Conservation (phyloP, 2,329 filamentous ascomycete genomes). For the Aspergillus calidoustus region DNA sequence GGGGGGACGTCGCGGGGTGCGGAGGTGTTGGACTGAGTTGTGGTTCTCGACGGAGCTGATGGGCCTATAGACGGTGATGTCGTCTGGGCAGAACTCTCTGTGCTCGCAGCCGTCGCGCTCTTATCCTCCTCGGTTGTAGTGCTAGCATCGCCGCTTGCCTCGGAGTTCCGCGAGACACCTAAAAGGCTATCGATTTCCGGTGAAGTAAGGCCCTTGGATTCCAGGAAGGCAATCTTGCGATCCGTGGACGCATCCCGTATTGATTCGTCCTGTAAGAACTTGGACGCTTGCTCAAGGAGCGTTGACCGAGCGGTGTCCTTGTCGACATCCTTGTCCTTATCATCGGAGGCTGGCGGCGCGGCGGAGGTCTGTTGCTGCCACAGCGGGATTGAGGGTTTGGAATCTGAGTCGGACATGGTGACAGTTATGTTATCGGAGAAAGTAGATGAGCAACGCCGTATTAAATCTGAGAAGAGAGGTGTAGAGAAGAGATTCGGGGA, state of each 20-base stretch:
- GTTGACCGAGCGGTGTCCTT: conserved; percentile 31
- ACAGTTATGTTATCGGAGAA: background rate
- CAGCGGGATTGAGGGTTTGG: conserved; percentile 42
- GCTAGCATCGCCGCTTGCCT: conserved; percentile 25
- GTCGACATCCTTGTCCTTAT: conserved; percentile 10
- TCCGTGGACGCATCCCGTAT: conserved; percentile 72
- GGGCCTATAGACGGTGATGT: conserved; percentile 13
- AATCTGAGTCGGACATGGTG: conserved; percentile 39
- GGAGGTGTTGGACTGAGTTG: conserved; percentile 22
- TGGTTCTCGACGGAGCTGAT: conserved; percentile 10
- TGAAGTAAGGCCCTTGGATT: conserved; percentile 72
- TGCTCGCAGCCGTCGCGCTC: conserved; percentile 6
- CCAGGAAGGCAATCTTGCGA: conserved; percentile 76
- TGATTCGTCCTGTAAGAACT: conserved; percentile 75
- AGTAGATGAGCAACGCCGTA: background rate
- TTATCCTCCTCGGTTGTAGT: conserved; percentile 19
- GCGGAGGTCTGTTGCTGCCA: conserved; percentile 47
- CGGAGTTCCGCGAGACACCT: conserved; percentile 41
- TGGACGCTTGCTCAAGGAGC: conserved; percentile 69
- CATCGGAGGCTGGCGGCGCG: conserved; percentile 33
- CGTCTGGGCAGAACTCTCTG: conserved; percentile 4
- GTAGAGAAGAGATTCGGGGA: background rate
- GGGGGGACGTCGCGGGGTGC: conserved; percentile 56
- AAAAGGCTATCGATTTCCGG: conserved; percentile 73
- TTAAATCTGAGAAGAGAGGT: too few species aligned